A percentile compares a stretch with the other conserved stretches of the same genome.
Evolutionary conservation across 176 grass and related monocot species (phyloP).

Genomic region (Carex myosuroides): DNA sequence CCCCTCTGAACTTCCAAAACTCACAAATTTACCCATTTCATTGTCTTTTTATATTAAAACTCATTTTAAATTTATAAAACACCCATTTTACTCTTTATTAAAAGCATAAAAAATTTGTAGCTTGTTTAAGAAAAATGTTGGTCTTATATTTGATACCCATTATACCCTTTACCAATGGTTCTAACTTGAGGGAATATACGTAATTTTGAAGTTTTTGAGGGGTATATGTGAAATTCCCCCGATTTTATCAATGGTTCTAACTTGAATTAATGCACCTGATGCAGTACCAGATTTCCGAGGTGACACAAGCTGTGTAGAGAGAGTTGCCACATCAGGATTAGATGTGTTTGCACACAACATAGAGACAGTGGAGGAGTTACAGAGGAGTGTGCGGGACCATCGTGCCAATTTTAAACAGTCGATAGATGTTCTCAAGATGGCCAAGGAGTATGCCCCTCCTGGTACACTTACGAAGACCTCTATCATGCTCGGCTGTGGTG

Average conservation of each 20-base stretch:
- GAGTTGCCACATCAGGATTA: constrained; percentile 78
- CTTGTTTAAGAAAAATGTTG: no score
- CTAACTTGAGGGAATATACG: no score
- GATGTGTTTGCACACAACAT: constrained; percentile 99
- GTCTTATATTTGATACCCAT: no score
- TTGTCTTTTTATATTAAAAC: no score
- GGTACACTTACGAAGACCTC: constrained; percentile 95
- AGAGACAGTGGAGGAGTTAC: constrained; percentile 94
- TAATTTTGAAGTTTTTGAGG: no score
- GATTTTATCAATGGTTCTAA: background rate
- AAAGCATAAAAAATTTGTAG: no score
- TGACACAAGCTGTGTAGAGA: constrained; percentile 64
- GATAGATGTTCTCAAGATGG: constrained; percentile 84
- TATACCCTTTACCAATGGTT: no score
- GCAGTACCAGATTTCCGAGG: constrained; percentile 93
- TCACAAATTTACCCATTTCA: no score
- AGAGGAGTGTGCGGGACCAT: constrained; percentile 60
- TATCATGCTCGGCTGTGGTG: constrained; percentile 88
- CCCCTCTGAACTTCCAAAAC: no score
- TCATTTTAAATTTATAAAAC: no score
- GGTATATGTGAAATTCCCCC: no score
- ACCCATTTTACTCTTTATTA: no score
- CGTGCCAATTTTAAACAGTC: constrained; percentile 96
- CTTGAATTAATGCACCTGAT: constrained; percentile 7
- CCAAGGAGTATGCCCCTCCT: constrained; percentile 81